Evolutionary conservation across 2,329 filamentous ascomycete genomes (phyloP).

Genomic region (Helotiales sp.): DNA sequence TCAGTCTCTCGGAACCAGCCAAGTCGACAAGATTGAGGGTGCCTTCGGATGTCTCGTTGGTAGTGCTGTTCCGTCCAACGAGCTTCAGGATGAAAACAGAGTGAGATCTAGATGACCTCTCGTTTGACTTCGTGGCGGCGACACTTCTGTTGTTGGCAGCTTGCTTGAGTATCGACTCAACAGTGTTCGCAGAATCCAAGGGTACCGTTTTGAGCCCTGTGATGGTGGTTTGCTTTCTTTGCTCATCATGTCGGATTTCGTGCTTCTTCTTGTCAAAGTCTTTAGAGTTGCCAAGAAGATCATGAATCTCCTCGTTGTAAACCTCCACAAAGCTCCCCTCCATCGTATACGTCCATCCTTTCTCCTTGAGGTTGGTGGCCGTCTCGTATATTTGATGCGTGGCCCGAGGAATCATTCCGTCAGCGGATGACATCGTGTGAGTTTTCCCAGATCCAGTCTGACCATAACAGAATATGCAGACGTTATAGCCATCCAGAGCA

Average conservation of each 20-base stretch:
- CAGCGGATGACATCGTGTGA: constrained; percentile 86
- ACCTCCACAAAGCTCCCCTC: constrained; percentile 96
- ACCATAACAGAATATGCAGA: constrained; percentile 98
- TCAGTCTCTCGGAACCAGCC: constrained; percentile 88
- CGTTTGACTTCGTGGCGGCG: constrained; percentile 96
- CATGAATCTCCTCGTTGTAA: constrained; percentile 96
- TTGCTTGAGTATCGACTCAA: constrained; percentile 78
- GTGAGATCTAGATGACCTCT: constrained; percentile 91
- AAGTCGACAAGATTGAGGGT: constrained; percentile 95
- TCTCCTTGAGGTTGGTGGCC: constrained; percentile 80
- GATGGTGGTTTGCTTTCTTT: constrained; percentile 80
- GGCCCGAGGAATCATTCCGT: constrained; percentile 94
- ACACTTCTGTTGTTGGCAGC: constrained; percentile 89
- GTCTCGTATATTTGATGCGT: constrained; percentile 94
- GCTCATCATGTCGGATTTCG: constrained; percentile 85
- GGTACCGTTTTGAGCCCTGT: constrained; percentile 78
- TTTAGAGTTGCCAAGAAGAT: constrained; percentile 76
- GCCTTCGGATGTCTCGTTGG: constrained; percentile 85
- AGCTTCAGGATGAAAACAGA: constrained; percentile 94
- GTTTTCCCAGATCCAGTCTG: constrained; percentile 98
- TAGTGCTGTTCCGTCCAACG: constrained; percentile 68
- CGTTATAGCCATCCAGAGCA: constrained; percentile 95
- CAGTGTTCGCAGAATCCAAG: constrained; percentile 79
- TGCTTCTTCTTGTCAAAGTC: constrained; percentile 81
- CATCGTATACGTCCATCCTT: constrained; percentile 94